These are phyloP conservation scores for Trichothecium roseum DNA, from an alignment of 2,329 filamentous ascomycete species.

Conservation along the genomic window DNA sequence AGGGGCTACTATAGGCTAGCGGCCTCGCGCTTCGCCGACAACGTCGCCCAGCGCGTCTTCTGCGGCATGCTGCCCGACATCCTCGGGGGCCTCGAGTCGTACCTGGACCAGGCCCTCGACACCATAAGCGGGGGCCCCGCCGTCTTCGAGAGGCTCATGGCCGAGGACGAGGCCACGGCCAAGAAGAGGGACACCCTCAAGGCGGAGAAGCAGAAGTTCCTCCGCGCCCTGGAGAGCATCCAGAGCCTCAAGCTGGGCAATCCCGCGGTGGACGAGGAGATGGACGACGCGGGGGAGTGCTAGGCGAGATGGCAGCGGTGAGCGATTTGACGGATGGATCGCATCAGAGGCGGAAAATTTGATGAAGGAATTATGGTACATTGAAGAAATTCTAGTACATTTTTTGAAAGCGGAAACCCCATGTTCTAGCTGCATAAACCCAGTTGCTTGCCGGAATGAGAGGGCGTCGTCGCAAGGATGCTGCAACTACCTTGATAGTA, in stretches of 20 bases:
- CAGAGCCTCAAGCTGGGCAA: constrained; percentile 27
- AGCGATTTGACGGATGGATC: too few species aligned
- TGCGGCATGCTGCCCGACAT: constrained; percentile 38
- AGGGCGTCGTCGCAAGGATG: too few species aligned
- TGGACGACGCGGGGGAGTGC: too few species aligned
- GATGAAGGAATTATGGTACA: too few species aligned
- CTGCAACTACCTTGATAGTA: too few species aligned
- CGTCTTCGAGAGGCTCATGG: constrained; percentile 34
- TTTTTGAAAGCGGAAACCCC: too few species aligned
- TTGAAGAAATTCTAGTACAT: too few species aligned
- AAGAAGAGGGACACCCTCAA: constrained; percentile 28
- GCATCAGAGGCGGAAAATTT: too few species aligned
- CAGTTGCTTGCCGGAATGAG: too few species aligned
- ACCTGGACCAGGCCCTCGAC: constrained; percentile 34
- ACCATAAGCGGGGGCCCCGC: constrained; percentile 16
- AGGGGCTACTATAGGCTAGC: constrained; percentile 62
- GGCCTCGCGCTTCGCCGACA: constrained; percentile 52
- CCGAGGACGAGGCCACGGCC: constrained; percentile 34
- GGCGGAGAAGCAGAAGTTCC: constrained; percentile 32
- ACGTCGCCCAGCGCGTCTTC: constrained; percentile 33
- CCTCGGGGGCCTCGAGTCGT: constrained; percentile 24
- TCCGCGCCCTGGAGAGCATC: constrained; percentile 35
- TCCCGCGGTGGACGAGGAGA: constrained; percentile 4
- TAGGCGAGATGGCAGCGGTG: too few species aligned
- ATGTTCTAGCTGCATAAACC: too few species aligned